Percentiles rank a stretch among this genome's conserved stretches.
These are phyloP conservation scores for Albifimbria verrucaria DNA, from an alignment of 2,329 filamentous ascomycete species.

Conservation along the genomic window DNA sequence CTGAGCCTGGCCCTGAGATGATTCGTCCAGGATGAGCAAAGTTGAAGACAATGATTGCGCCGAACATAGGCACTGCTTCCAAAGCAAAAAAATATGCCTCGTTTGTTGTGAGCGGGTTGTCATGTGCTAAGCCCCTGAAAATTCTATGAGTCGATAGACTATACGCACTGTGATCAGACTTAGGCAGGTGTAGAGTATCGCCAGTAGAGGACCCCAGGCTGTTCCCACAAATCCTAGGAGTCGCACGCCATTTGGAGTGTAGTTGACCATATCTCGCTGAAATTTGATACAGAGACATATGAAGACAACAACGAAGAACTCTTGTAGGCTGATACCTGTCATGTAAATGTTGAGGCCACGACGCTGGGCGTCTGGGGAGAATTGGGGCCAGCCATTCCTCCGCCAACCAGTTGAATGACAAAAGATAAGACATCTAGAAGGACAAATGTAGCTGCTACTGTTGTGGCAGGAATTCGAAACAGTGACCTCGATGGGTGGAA, in stretches of 20 bases:
- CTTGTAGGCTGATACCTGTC: conserved; percentile 49
- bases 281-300: conserved; percentile 26
- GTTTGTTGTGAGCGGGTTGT: conserved; percentile 21
- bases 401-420: conserved; percentile 31
- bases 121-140: conserved; percentile 34
- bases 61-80: conserved; percentile 40
- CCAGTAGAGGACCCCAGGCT: conserved; percentile 12
- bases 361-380: conserved; percentile 22
- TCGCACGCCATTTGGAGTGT: background rate
- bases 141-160: conserved; percentile 52
- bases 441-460: conserved; percentile 36
- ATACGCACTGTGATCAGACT: conserved; percentile 43
- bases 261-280: conserved; percentile 9
- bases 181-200: conserved; percentile 32
- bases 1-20: conserved; percentile 12
- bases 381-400: conserved; percentile 21
- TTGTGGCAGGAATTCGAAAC: conserved; percentile 31
- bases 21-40: conserved; percentile 34
- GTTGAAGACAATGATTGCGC: conserved; percentile 39
- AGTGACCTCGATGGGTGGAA: conserved; percentile 34
- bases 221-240: conserved; percentile 4
- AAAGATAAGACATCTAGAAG: conserved; percentile 35
- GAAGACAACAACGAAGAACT: conserved; percentile 48
- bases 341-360: conserved; percentile 44
- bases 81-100: conserved; percentile 46